A percentile compares a stretch with the other conserved stretches of the same genome.
Conservation (phyloP, 306 rosid species). For the Corylus americana region DNA sequence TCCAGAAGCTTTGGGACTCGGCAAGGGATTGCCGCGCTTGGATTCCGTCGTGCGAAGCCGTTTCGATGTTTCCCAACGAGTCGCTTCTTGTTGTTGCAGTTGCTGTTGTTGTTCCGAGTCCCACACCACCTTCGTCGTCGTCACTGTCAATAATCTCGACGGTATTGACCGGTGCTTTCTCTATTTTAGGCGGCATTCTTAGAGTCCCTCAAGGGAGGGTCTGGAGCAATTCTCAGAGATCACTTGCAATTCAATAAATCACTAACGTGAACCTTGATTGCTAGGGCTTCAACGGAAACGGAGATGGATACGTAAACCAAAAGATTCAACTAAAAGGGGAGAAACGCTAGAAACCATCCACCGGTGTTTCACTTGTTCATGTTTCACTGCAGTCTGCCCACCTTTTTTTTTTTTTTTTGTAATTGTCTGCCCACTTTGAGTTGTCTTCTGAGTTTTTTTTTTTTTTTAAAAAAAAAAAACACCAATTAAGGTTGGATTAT, state of each 20-base stretch:
- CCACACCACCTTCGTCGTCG: conserved; percentile 39
- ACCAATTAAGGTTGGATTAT: no score
- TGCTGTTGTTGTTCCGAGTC: background rate
- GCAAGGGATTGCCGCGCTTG: background rate
- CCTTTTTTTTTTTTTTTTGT: no score
- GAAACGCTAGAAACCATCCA: no score
- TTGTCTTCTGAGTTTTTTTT: no score
- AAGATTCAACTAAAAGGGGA: no score
- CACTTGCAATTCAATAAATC: background rate
- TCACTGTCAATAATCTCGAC: conserved; percentile 36
- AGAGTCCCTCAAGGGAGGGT: background rate
- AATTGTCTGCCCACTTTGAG: no score
- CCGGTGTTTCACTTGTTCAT: no score
- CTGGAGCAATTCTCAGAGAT: background rate
- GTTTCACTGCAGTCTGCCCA: no score
- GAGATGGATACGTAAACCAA: background rate
- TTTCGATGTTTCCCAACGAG: conserved; percentile 7
- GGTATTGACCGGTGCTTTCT: conserved; percentile 13
- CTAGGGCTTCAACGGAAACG: background rate
- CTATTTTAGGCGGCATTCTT: conserved; percentile 28
- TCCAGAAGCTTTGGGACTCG: conserved; percentile 71
- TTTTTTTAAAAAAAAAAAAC: no score
- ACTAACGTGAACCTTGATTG: background rate
- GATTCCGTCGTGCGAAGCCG: conserved; percentile 15
- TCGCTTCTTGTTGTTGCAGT: background rate